These are phyloP conservation scores for Whalleya microplaca DNA, from an alignment of 2,329 filamentous ascomycete genomes.

Conservation along the genomic window DNA sequence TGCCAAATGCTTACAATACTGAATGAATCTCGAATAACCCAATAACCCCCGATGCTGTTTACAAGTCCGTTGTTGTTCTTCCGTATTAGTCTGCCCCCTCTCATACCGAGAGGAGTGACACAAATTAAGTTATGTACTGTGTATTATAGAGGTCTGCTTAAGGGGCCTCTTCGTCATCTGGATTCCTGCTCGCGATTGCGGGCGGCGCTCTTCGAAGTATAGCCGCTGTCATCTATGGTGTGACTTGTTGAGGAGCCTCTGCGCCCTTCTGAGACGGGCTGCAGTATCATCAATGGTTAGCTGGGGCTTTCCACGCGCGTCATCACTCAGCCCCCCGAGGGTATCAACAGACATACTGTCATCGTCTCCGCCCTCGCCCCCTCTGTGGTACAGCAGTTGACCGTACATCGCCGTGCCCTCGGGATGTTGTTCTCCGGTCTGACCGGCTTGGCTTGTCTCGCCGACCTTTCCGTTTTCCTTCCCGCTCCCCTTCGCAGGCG, in stretches of 20 bases:
- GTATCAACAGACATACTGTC: slow-evolving; percentile 22
- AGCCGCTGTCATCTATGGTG: not conserved
- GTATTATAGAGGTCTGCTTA: too few relatives aligned
- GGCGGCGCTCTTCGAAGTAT: too few relatives aligned
- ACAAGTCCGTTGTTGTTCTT: too few relatives aligned
- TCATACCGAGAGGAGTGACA: too few relatives aligned
- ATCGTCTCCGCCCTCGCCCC: not conserved
- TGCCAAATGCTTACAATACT: too few relatives aligned
- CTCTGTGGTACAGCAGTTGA: not conserved
- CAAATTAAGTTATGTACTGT: not conserved
- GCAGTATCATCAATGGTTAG: slow-evolving; percentile 27
- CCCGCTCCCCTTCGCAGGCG: too few relatives aligned
- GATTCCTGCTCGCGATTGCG: too few relatives aligned
- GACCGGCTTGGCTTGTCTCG: not conserved
- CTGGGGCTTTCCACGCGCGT: slow-evolving; percentile 15
- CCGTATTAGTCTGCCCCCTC: too few relatives aligned
- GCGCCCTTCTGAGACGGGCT: slow-evolving; percentile 30
- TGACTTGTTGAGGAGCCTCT: slow-evolving; percentile 21
- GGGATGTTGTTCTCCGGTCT: not conserved
- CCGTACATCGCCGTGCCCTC: slow-evolving; percentile 26
- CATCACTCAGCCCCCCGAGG: slow-evolving; percentile 14
- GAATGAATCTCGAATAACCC: too few relatives aligned
- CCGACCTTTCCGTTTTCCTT: not conserved
- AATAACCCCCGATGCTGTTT: not conserved
- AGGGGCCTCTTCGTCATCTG: too few relatives aligned